These are phyloP conservation scores for Aspergillus pseudoterreus DNA, from an alignment of 2,329 filamentous ascomycete genomes.

Conservation along the genomic window DNA sequence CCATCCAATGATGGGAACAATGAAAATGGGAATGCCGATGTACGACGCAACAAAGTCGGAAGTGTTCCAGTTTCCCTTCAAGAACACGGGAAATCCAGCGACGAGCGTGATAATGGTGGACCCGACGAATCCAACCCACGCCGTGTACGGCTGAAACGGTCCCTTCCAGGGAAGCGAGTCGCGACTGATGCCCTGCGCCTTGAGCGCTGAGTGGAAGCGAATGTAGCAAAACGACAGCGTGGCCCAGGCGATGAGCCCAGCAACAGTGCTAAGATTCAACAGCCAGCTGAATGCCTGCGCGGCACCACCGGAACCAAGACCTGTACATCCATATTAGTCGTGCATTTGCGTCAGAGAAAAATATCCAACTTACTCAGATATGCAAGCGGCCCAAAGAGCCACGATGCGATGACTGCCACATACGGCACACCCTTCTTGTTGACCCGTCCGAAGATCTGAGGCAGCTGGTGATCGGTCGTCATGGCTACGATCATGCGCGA, in stretches of 20 bases:
- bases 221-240: slow-evolving; percentile 44
- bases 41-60: slow-evolving; percentile 39
- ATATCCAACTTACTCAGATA: slow-evolving; percentile 32
- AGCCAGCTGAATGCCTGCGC: slow-evolving; percentile 40
- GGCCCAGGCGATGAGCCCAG: slow-evolving; percentile 49
- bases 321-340: slow-evolving; percentile 6
- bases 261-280: slow-evolving; percentile 44
- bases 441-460: slow-evolving; percentile 53
- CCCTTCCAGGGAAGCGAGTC: slow-evolving; percentile 62
- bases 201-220: slow-evolving; percentile 49
- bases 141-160: slow-evolving; percentile 64
- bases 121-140: slow-evolving; percentile 56
- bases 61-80: slow-evolving; percentile 30
- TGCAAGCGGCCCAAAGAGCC: slow-evolving; percentile 40
- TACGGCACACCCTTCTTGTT: slow-evolving; percentile 55
- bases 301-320: slow-evolving; percentile 33
- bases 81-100: slow-evolving; percentile 60
- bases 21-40: slow-evolving; percentile 41
- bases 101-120: slow-evolving; percentile 61
- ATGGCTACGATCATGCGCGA: slow-evolving; percentile 59
- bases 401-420: slow-evolving; percentile 54
- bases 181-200: slow-evolving; percentile 35
- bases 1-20: slow-evolving; percentile 41
- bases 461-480: slow-evolving; percentile 58
- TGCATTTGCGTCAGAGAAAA: background rate